These are phyloP conservation scores for Solanum virginianum DNA, from an alignment of 257 asterid species.

Conservation along the genomic window DNA sequence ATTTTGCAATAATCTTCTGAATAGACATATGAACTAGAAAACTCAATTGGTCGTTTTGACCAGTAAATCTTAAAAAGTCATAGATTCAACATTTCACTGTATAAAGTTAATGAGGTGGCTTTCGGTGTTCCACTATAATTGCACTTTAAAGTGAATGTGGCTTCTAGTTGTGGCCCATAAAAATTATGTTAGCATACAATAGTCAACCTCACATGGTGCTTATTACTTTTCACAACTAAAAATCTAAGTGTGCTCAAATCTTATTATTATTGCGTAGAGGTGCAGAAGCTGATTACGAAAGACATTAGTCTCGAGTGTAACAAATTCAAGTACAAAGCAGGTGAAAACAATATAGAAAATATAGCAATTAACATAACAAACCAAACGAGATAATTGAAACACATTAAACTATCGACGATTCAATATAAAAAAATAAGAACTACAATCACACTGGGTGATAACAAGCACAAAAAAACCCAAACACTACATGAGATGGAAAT, in stretches of 20 bases:
- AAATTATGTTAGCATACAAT: neutral
- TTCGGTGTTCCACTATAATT: constrained; percentile 19
- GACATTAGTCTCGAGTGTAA: too few species aligned
- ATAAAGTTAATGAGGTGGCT: constrained; percentile 2
- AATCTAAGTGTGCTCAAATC: too few species aligned
- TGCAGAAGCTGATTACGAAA: too few species aligned
- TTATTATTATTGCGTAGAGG: too few species aligned
- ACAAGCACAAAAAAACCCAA: too few species aligned
- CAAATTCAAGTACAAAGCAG: too few species aligned
- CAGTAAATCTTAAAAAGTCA: neutral
- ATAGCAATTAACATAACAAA: too few species aligned
- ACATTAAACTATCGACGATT: too few species aligned
- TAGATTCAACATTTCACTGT: neutral
- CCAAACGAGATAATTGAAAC: too few species aligned
- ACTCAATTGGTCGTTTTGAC: neutral
- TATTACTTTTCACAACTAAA: neutral
- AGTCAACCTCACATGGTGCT: neutral
- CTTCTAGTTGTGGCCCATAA: neutral
- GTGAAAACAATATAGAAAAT: too few species aligned
- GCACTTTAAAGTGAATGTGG: neutral
- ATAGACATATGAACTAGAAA: neutral
- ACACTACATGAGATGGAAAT: neutral
- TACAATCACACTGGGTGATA: too few species aligned
- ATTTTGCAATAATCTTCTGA: neutral
- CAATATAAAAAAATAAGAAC: too few species aligned